phyloP scores from a whole-genome alignment of 169 alveolate species.

The Plasmodium chabaudi region DNA sequence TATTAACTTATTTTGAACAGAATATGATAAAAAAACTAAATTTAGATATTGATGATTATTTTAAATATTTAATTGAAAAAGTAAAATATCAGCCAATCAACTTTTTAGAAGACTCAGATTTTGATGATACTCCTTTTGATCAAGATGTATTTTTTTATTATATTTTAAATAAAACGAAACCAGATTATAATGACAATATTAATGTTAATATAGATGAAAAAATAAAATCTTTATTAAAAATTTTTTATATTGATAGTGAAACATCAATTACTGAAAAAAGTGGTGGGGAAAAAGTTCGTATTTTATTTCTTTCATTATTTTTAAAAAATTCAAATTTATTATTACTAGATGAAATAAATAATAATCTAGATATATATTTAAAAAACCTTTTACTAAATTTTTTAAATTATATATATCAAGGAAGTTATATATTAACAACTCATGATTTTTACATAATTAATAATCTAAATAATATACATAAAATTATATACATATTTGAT shows the following conservation, averaged over 20 bases:
- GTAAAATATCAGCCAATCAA: conserved; percentile 35
- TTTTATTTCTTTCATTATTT: conserved; percentile 79
- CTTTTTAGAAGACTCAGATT: conserved; percentile 13
- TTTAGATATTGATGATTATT: conserved; percentile 56
- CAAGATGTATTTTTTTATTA: conserved; percentile 36
- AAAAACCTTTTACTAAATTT: conserved; percentile 69
- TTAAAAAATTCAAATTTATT: conserved; percentile 82
- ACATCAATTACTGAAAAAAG: conserved; percentile 77
- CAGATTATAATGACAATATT: conserved; percentile 19
- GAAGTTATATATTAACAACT: conserved; percentile 82
- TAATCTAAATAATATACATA: conserved; percentile 73
- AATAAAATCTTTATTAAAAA: conserved; percentile 77
- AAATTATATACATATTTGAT: conserved; percentile 76
- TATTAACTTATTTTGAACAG: conserved; percentile 70
- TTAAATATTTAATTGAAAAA: conserved; percentile 51
- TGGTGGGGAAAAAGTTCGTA: conserved; percentile 84
- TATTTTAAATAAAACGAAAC: conserved; percentile 56
- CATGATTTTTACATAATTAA: conserved; percentile 82
- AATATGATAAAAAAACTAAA: conserved; percentile 68
- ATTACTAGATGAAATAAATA: conserved; percentile 84
- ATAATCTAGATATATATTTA: conserved; percentile 83
- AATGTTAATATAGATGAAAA: conserved; percentile 58
- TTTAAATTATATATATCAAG: conserved; percentile 80
- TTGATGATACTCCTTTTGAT: not conserved
- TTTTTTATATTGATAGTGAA: conserved; percentile 78